These are phyloP conservation scores for Aegilops bicornis DNA, from an alignment of 176 grass and related monocot species.

Conservation along the genomic window DNA sequence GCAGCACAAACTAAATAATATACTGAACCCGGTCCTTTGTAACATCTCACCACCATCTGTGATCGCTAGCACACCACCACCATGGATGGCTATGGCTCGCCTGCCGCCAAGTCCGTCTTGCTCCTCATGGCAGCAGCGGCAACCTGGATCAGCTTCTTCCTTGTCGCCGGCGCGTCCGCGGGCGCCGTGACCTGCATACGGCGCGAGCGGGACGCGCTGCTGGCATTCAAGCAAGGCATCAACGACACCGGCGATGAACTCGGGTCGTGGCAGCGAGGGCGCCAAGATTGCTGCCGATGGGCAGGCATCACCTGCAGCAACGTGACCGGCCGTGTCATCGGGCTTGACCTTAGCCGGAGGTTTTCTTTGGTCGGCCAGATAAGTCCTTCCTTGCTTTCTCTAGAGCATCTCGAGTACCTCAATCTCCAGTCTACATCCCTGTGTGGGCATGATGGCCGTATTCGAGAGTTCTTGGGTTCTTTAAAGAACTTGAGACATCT, in stretches of 20 bases:
- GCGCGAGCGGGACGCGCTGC: constrained; percentile 31
- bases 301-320: constrained; percentile 31
- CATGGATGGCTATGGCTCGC: not conserved
- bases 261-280: not conserved
- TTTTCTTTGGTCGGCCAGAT: constrained; percentile 21
- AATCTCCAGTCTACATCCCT: not conserved
- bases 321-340: not conserved
- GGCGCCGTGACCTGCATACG: not conserved
- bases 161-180: not conserved
- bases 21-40: no score
- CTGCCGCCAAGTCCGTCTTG: not conserved
- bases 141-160: not conserved
- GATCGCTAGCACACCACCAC: not conserved
- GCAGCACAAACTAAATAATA: no score
- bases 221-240: constrained; percentile 41
- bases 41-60: no score
- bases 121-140: not conserved
- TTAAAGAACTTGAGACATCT: constrained; percentile 28
- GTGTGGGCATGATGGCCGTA: not conserved
- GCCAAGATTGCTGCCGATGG: constrained; percentile 37
- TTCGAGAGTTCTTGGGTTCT: constrained; percentile 18
- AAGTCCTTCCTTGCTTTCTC: constrained; percentile 21
- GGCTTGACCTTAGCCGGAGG: not conserved
- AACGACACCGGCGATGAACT: not conserved
- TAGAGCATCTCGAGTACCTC: constrained; percentile 26